These are phyloP conservation scores for Fragaria nilgerrensis DNA, from an alignment of 306 rosid species.

Conservation along the genomic window DNA sequence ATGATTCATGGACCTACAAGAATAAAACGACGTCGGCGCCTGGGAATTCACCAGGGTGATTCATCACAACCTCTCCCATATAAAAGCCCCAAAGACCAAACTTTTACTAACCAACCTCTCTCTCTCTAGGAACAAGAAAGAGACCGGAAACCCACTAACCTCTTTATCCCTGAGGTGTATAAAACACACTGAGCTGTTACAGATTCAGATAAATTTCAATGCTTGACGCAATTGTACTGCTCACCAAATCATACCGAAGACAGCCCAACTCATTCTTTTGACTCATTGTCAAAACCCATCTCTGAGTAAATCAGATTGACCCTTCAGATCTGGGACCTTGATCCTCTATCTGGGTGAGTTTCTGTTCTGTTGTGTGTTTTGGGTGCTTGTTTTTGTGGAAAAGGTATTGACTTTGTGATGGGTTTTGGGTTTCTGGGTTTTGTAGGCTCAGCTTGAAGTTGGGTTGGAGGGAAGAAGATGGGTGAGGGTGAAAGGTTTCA, in stretches of 20 bases:
- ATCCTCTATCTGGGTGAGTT: slow-evolving; percentile 14
- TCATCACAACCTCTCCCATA: background rate
- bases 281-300: background rate
- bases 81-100: background rate
- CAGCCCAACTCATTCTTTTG: slow-evolving; percentile 9
- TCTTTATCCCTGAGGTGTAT: background rate
- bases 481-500: slow-evolving; percentile 67
- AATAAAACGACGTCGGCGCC: slow-evolving; percentile 3
- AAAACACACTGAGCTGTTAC: background rate
- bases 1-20: background rate
- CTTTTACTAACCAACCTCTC: background rate
- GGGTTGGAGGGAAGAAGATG: slow-evolving; percentile 43
- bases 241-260: background rate
- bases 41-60: background rate
- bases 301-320: background rate
- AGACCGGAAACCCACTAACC: slow-evolving; percentile 12
- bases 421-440: background rate
- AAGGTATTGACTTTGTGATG: background rate
- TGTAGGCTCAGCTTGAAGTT: slow-evolving; percentile 16
- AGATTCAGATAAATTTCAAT: background rate
- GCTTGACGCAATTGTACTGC: slow-evolving; percentile 9
- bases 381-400: background rate
- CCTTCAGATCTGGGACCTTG: slow-evolving; percentile 27
- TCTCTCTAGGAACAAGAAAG: background rate
- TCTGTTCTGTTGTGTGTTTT: background rate